These are phyloP conservation scores for Venturia effusa DNA, from an alignment of 2,329 filamentous ascomycete species.

Conservation along the genomic window DNA sequence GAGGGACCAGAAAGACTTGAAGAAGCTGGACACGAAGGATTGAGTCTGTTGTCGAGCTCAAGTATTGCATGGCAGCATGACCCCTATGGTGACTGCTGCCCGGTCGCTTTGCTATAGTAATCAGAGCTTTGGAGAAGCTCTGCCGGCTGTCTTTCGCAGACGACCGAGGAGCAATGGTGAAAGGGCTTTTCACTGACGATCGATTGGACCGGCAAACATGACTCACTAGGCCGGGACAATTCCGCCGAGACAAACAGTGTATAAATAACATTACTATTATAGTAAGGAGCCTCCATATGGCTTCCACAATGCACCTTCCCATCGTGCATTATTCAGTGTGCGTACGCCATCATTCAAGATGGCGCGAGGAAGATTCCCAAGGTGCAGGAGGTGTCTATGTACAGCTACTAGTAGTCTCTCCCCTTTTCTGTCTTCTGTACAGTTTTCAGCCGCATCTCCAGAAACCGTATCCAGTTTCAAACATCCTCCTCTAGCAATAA, in stretches of 20 bases:
- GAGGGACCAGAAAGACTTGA: too few species aligned
- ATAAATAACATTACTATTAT: not conserved
- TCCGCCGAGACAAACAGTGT: not conserved
- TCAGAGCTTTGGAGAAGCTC: too few species aligned
- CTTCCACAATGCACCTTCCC: not conserved
- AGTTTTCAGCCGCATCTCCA: not conserved
- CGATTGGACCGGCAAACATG: too few species aligned
- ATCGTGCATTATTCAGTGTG: not conserved
- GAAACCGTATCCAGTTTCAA: not conserved
- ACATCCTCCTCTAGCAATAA: not conserved
- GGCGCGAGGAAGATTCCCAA: not conserved
- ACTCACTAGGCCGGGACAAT: too few species aligned
- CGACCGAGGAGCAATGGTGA: too few species aligned
- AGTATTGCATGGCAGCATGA: too few species aligned
- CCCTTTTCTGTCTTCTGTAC: not conserved
- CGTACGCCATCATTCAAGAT: not conserved
- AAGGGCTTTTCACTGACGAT: too few species aligned
- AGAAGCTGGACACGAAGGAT: too few species aligned
- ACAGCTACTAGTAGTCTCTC: not conserved
- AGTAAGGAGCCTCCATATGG: not conserved
- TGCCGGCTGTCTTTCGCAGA: too few species aligned
- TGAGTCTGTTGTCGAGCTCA: too few species aligned
- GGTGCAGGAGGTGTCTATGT: not conserved
- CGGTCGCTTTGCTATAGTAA: too few species aligned
- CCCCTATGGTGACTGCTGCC: too few species aligned